Evolutionary conservation across 1,284 basidiomycete genomes (phyloP).

Genomic region (Moniliophthora roreri): DNA sequence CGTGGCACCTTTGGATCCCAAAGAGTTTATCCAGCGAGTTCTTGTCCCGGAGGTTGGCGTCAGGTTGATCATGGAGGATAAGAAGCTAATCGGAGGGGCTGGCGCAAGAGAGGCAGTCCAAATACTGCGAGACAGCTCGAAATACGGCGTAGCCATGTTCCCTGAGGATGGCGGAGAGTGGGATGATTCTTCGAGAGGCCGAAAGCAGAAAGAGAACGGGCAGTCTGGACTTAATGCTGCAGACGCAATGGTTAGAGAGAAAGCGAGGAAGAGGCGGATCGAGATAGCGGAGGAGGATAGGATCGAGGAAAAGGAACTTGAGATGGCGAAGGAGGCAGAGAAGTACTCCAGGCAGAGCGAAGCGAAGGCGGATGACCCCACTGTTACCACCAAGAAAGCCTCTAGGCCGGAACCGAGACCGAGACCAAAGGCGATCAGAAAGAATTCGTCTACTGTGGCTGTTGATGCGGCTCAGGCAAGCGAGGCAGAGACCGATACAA

Average conservation of each 20-base stretch:
- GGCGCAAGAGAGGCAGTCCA: constrained; percentile 44
- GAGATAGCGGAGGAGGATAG: constrained; percentile 36
- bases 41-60: constrained; percentile 75
- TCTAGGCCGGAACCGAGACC: constrained; percentile 9
- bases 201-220: constrained; percentile 7
- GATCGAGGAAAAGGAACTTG: constrained; percentile 24
- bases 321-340: constrained; percentile 15
- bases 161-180: constrained; percentile 53
- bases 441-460: not conserved
- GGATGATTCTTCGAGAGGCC: constrained; percentile 34
- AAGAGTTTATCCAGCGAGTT: constrained; percentile 71
- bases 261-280: constrained; percentile 19
- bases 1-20: constrained; percentile 61
- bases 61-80: constrained; percentile 72
- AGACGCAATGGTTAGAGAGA: constrained; percentile 8
- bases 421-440: constrained; percentile 8
- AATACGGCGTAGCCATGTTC: constrained; percentile 80
- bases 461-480: no score
- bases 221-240: constrained; percentile 16
- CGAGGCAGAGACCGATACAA: no score
- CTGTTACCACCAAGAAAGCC: not conserved
- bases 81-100: constrained; percentile 35
- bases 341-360: not conserved
- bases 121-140: constrained; percentile 69
- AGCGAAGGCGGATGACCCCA: not conserved